Evolutionary conservation across 139 green algal species (phyloP), one percentile per base, ranked within the genome.

Genomic region (Volvox reticuliferus): DNA sequence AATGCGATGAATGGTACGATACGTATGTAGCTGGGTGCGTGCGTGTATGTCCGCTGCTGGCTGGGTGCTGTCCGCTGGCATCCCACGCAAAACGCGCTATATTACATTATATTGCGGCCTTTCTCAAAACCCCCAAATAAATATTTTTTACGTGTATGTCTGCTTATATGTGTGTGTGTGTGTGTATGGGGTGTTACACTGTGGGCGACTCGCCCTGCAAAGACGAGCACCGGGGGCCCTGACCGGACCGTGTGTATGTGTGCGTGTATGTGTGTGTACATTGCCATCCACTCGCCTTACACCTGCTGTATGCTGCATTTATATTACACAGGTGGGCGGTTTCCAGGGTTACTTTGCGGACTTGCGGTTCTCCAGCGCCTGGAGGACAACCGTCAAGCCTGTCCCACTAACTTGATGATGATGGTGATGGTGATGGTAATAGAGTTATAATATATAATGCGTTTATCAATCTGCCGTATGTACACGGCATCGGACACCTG

Each of bases 261-360:
- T 12, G 30, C 9, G 12, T 22, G 73, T 80, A 19, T 13, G 73
- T 55, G 21, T 14, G 75, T 9, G 12, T 30, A 36, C 28, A 20
- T 82, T 14, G 1, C 33, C 50, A 44, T 82, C 1, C 33, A 61
- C 19, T 33, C 78, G 36, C 20, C 76, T 2, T n/a, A 44, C 37
- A 35, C 13, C 37, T 84, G 33, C 76, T 65, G 36, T 22, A n/a
- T n/a, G n/a, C n/a, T 84, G 30, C 37, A 67, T 16, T 22, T 3
- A 81, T 30, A 20, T 61, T 65, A 0, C 20, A 50, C 79, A 86
- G 79, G 79, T 86, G 50, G 79, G 79, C 24, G 79, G 79, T n/a
- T 86, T 86, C 44, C 79, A 86, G 79, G 79, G 79, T n/a, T 44
- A 28, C 19, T 24, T 86, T 16, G 44, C 79, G 79, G 79, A 71